These are phyloP conservation scores for Didymella pinodella DNA, from an alignment of 2,329 filamentous ascomycete species.

Conservation along the genomic window DNA sequence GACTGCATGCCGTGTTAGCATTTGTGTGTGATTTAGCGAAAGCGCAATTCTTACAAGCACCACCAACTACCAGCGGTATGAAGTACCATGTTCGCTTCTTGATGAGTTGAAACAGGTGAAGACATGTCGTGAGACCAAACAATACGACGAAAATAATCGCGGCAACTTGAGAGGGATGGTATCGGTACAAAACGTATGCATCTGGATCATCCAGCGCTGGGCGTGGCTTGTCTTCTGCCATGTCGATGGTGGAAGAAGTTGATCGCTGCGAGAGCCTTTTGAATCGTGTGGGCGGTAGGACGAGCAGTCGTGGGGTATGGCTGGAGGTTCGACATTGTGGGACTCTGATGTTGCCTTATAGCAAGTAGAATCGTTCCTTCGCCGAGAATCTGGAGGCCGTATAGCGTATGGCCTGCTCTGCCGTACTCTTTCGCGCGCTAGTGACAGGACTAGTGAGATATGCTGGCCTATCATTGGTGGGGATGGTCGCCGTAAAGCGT, in stretches of 20 bases:
- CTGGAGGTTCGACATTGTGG: not conserved
- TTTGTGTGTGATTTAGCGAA: no score
- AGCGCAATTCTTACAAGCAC: conserved; percentile 52
- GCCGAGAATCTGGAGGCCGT: not conserved
- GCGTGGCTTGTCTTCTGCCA: conserved; percentile 11
- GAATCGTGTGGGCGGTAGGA: not conserved
- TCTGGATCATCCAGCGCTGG: conserved; percentile 28
- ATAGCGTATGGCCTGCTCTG: conserved; percentile 7
- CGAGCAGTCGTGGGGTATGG: not conserved
- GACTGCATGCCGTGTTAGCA: conserved; percentile 40
- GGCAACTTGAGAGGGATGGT: conserved; percentile 56
- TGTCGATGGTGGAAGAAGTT: not conserved
- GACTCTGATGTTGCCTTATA: conserved; percentile 4
- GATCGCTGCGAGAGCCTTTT: not conserved
- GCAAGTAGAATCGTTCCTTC: not conserved
- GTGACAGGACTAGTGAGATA: not conserved
- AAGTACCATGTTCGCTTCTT: conserved; percentile 59
- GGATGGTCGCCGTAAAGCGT: conserved; percentile 12
- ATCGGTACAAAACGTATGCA: conserved; percentile 37
- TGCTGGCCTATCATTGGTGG: conserved; percentile 2
- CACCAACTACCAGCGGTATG: conserved; percentile 61
- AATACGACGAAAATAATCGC: conserved; percentile 59
- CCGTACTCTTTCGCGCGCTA: not conserved
- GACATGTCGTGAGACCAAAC: conserved; percentile 53
- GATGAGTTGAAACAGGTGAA: conserved; percentile 55